Evolutionary conservation across 805 yeast species (phyloP), one percentile per base, ranked within the genome.

Genomic region (Ogataea paradorogensis): DNA sequence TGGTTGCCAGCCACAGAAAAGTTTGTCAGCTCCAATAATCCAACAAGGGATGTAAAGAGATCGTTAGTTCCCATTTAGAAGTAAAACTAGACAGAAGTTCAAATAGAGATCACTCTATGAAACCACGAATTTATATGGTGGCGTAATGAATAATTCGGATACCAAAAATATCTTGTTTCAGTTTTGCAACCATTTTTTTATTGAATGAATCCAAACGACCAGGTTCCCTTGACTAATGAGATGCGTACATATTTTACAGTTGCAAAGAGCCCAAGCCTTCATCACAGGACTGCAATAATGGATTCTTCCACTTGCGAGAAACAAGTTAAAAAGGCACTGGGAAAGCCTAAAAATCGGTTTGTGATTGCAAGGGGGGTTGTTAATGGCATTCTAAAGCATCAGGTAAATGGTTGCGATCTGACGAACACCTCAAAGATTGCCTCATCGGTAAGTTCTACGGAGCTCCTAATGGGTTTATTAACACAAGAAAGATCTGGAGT

Each of bases 291-390:
- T 18, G 6, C 25, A 5, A 23, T 11, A 9, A 23, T 23, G 25
- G 25, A 23, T 9, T 11, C 25, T 9, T 9, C n/a, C 25, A 23
- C 4, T 11, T 9, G 25, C 9, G 34, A 36, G 16, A 25, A 15
- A 27, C 22, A 27, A 18, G 28, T 30, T 4, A 32, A 16, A 15
- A 27, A 32, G 16, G 32, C 24, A 4, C 9, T 43, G 8, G 40
- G 43, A 9, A 46, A 45, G 21, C 38, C 52, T 3, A 46, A 35
- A 28, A 48, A 48, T 16, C 30, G 50, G 14, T 48, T 48, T 27
- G 39, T 48, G 31, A 43, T 48, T n/a, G 46, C 47, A 10, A 31
- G 52, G 24, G 31, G 42, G 6, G 20, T 46, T 14, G 22, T 48
- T 14, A 46, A 37, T 25, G 50, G 52, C 2, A 39, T 46, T 2